Base-by-base conservation (phyloP, 2,329 filamentous ascomycete genomes). In the Ceratocystis albifundus region DNA sequence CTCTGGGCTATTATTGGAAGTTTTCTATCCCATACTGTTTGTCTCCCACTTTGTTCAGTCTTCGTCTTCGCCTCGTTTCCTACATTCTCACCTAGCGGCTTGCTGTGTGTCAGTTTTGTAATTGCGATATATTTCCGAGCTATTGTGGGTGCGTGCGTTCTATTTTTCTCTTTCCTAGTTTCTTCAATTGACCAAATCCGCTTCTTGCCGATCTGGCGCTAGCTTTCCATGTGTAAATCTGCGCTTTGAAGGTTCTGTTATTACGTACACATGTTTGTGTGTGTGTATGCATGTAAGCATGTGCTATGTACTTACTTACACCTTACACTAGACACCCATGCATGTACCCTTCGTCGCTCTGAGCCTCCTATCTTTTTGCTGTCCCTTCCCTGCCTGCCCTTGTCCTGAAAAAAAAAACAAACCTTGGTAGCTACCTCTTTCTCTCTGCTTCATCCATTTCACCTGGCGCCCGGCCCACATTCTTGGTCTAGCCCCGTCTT, bases 401-500 rank as follows among this genome's bases (percentile, higher is more conserved):
- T 25, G 48, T 22, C 48, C 48, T 25, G 4, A 41, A 41, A 15
- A n/a, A n/a, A n/a, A n/a, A n/a, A n/a, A n/a, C n/a, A n/a, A 41
- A 48, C 48, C 48, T 50, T 25, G 48, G 8, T 22, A 22, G 15
- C 48, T 53, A 25, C 48, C 48, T 12, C 32, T 25, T n/a, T 36
- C 20, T 12, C 10, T 59, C 7, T 59, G 28, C 28, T 32, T 1
- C 17, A 15, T 59, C n/a, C 25, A 32, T 36, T 28, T 59, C 28
- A 59, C 28, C 48, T 28, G 10, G 8, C 2, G 48, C 48, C 46
- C 50, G 22, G n/a, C 55, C 55, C 30, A 59, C 55, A 59, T 59
- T 59, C 55, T 59, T 59, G 55, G 55, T 59, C 30, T 59, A 30
- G 30, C 28, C 25, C 55, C 25, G 55, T 36, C 55, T 59, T 59